These are phyloP conservation scores for Bothriochloa decipiens DNA, from an alignment of 176 grass and related monocot species.

Conservation along the genomic window DNA sequence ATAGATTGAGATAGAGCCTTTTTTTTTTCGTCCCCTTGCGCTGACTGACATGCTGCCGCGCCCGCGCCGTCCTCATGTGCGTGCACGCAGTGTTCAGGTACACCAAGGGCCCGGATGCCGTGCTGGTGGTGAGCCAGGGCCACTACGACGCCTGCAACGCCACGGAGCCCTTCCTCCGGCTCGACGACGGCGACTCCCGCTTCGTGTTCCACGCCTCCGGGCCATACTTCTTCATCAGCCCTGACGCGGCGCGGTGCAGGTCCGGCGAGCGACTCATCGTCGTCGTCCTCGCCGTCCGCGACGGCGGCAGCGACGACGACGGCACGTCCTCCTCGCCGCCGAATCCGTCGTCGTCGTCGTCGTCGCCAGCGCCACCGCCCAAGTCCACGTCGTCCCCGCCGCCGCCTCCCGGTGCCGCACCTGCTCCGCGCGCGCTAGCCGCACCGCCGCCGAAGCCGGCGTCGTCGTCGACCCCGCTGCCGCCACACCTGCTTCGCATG, in stretches of 20 bases:
- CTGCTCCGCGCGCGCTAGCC: background rate
- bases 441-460: background rate
- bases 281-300: slow-evolving; percentile 57
- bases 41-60: background rate
- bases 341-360: background rate
- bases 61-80: background rate
- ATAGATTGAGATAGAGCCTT: background rate
- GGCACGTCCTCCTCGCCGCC: background rate
- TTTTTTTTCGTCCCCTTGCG: background rate
- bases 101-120: slow-evolving; percentile 42
- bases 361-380: background rate
- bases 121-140: slow-evolving; percentile 61
- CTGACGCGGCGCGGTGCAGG: slow-evolving; percentile 50
- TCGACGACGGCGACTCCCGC: slow-evolving; percentile 55
- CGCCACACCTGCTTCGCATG: background rate
- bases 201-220: slow-evolving; percentile 56
- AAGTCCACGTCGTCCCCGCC: background rate
- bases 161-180: slow-evolving; percentile 31
- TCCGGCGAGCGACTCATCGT: slow-evolving; percentile 59
- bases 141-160: slow-evolving; percentile 76
- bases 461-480: background rate
- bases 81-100: slow-evolving; percentile 70
- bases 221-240: slow-evolving; percentile 73
- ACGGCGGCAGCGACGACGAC: background rate
- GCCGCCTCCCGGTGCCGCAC: background rate